phyloP scores from a whole-genome alignment of 352 stramenopile genomes.

The Phytophthora crassamura region DNA sequence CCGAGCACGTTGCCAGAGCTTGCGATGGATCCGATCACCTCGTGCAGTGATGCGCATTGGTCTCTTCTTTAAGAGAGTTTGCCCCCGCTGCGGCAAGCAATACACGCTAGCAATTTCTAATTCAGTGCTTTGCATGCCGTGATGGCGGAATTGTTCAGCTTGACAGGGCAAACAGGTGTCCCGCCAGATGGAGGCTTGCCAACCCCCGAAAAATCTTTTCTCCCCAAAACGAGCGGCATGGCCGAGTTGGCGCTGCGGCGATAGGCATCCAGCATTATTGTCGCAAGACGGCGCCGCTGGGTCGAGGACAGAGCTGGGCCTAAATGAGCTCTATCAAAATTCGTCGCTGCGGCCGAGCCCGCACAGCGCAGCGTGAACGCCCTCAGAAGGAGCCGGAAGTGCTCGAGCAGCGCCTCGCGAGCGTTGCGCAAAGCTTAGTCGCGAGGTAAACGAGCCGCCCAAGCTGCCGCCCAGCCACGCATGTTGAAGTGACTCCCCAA shows the following conservation, averaged over 20 bases:
- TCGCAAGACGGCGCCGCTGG: constrained; percentile 2
- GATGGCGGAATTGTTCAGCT: too few relatives aligned
- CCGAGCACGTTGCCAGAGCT: constrained; percentile 8
- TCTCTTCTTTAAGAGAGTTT: too few relatives aligned
- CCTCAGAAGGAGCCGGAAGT: constrained; percentile 16
- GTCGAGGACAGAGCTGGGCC: constrained; percentile 16
- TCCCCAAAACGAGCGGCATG: constrained; percentile 11
- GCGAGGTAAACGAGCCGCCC: background rate
- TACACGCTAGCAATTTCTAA: too few relatives aligned
- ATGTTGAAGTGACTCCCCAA: constrained; percentile 9
- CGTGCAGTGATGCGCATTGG: too few relatives aligned
- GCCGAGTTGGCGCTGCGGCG: constrained; percentile 11
- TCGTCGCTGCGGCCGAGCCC: background rate
- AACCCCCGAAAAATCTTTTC: background rate
- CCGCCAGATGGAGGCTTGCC: background rate
- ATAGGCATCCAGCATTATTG: constrained; percentile 11
- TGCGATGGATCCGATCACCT: background rate
- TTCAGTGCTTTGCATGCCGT: background rate
- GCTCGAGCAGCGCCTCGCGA: too few relatives aligned
- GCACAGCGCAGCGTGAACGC: background rate
- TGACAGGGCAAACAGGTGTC: too few relatives aligned
- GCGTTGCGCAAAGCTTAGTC: too few relatives aligned
- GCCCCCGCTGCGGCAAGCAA: too few relatives aligned
- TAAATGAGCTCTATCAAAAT: constrained; percentile 21
- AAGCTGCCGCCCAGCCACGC: background rate